Conservation (phyloP, 768 basidiomycete genomes). For the Leucosporidium scottii region DNA sequence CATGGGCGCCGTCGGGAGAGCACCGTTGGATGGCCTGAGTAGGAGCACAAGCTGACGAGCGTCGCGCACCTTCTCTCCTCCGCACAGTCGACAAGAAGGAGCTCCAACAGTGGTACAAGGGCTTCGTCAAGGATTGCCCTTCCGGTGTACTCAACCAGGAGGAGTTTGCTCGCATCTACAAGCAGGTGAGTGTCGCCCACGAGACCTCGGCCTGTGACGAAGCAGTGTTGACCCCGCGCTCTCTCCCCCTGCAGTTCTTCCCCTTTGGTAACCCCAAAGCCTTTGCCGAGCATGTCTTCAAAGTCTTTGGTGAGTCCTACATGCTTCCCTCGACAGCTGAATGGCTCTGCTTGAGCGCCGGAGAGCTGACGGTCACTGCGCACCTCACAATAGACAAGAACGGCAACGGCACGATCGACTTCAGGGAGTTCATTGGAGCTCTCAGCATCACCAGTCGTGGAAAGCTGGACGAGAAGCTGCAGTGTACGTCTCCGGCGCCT, state of each 20-base stretch:
- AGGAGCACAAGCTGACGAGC: too few relatives aligned
- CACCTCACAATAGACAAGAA: constrained; percentile 56
- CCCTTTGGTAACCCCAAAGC: constrained; percentile 95
- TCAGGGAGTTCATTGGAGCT: constrained; percentile 98
- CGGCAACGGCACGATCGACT: constrained; percentile 95
- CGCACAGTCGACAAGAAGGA: constrained; percentile 84
- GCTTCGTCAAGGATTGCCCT: constrained; percentile 97
- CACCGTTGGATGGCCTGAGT: too few relatives aligned
- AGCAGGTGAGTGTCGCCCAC: constrained; percentile 44
- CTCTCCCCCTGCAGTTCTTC: constrained; percentile 62
- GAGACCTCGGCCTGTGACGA: too few relatives aligned
- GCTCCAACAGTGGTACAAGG: constrained; percentile 98
- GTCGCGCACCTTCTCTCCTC: background rate
- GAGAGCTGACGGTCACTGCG: constrained; percentile 5
- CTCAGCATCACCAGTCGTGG: constrained; percentile 91
- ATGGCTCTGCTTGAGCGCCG: background rate
- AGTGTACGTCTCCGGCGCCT: constrained; percentile 59
- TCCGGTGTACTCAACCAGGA: constrained; percentile 91
- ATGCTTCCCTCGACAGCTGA: background rate
- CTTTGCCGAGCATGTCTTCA: constrained; percentile 98
- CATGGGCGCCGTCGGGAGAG: too few relatives aligned
- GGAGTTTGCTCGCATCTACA: constrained; percentile 95
- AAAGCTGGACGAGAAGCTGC: constrained; percentile 90
- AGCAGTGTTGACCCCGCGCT: too few relatives aligned
- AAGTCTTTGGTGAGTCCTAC: constrained; percentile 58